Conservation (phyloP, 2,329 filamentous ascomycete species). For the Aspergillus latus region DNA sequence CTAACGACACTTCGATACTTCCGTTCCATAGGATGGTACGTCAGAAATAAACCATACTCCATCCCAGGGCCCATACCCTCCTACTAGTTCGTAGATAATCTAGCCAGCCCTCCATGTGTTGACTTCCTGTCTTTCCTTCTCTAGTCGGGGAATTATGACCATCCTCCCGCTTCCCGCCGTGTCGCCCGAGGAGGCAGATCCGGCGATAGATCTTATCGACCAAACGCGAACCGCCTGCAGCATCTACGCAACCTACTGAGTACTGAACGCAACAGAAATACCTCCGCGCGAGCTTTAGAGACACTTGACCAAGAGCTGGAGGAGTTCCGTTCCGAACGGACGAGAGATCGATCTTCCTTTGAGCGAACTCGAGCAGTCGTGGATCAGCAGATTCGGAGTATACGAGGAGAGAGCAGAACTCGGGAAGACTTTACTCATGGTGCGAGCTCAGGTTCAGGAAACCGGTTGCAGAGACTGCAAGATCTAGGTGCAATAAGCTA, state of each 20-base stretch:
- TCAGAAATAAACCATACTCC: constrained; percentile 6
- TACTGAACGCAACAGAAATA: constrained; percentile 36
- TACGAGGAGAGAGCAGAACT: constrained; percentile 17
- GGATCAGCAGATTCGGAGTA: constrained; percentile 28
- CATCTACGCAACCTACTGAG: constrained; percentile 41
- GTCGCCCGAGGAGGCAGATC: constrained; percentile 25
- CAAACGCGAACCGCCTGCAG: constrained; percentile 31
- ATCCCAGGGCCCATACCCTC: background rate
- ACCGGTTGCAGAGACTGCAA: constrained; percentile 16
- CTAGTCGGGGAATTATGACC: constrained; percentile 47
- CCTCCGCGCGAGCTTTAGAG: constrained; percentile 36
- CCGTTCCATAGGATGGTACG: constrained; percentile 21
- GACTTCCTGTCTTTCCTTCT: constrained; percentile 18
- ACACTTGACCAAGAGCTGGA: constrained; percentile 42
- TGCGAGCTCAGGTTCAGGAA: constrained; percentile 16
- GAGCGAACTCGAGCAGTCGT: constrained; percentile 28
- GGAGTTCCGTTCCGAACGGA: constrained; percentile 30
- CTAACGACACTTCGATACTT: constrained; percentile 6
- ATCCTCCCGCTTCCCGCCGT: constrained; percentile 40
- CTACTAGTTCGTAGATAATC: background rate
- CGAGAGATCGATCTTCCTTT: constrained; percentile 25
- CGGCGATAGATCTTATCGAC: constrained; percentile 25
- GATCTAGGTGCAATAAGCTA: constrained; percentile 19
- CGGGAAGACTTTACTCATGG: constrained; percentile 19
- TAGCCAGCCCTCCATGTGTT: constrained; percentile 18